Conservation (phyloP, 306 rosid genomes). For the Geum urbanum region DNA sequence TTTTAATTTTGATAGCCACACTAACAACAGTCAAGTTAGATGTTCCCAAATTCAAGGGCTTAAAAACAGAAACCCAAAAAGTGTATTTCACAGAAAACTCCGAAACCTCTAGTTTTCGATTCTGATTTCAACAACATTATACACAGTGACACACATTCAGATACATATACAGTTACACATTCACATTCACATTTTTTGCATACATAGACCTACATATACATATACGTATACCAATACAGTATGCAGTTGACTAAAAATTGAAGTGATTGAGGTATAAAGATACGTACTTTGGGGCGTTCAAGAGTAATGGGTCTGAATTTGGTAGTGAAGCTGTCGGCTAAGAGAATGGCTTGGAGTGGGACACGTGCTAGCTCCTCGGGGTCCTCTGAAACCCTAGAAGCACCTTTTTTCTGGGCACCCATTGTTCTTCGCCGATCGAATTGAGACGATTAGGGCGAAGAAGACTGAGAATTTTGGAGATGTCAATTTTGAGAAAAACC, state of each 20-base stretch:
- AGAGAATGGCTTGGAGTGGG: slow-evolving; percentile 77
- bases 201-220: too few species aligned
- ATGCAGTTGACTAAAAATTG: too few species aligned
- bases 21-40: background rate
- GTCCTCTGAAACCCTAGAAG: slow-evolving; percentile 70
- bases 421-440: slow-evolving; percentile 16
- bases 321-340: slow-evolving; percentile 89
- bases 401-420: slow-evolving; percentile 75
- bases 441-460: too few species aligned
- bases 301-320: slow-evolving; percentile 96
- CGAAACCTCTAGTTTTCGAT: background rate
- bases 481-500: too few species aligned
- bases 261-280: background rate
- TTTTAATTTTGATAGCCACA: too few species aligned
- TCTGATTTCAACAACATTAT: background rate
- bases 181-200: background rate
- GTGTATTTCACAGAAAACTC: background rate
- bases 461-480: too few species aligned
- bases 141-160: background rate
- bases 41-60: background rate
- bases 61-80: background rate
- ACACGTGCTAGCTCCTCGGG: slow-evolving; percentile 72
- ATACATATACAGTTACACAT: background rate
- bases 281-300: slow-evolving; percentile 80
- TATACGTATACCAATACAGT: background rate